Evolutionary conservation across 2,329 filamentous ascomycete species (phyloP), one percentile per base, ranked within the genome.

Genomic region (Claviceps monticola): DNA sequence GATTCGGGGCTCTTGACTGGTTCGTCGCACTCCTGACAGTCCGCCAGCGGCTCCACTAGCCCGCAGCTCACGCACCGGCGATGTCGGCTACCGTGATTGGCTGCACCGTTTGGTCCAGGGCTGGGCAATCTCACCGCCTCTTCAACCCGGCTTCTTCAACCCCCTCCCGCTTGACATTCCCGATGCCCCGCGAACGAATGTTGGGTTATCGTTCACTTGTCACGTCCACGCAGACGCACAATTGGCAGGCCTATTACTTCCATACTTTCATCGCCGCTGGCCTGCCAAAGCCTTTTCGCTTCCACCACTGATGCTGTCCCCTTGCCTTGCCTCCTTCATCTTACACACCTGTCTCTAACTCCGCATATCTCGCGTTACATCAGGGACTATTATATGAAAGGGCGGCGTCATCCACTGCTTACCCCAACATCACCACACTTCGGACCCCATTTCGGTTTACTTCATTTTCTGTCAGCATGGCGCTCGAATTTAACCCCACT

Each of bases 401-500:
- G 69, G 69, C 69, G 69, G 69, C 71, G 68, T 71, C 69, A 62
- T 62, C 62, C 59, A 62, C 61, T 66, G 53, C 54, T 38, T 65
- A 56, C 56, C 65, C 66, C 66, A 67, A 67, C 64, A 67, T 61
- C 61, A 57, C 58, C 59, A 61, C 54, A 56, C 55, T 55, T 63
- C 60, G 59, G 59, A 59, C 56, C 54, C 48, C 52, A 62, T 59
- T 64, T 57, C 58, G 61, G 59, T 61, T 60, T 61, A 58, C 61
- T 60, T 60, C 62, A 56, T 58, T 64, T 61, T 63, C 59, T 59
- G 52, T 61, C 65, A 71, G 64, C 63, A 71, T 73, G 79, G 75
- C 74, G 68, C 75, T 77, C 71, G 76, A 82, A 64, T 83, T 78
- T 71, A 75, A 75, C 67, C 63, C 70, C 64, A 71, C 71, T 64